Base-by-base conservation (phyloP, 2,329 filamentous ascomycete genomes). In the Westerdykella sp. region DNA sequence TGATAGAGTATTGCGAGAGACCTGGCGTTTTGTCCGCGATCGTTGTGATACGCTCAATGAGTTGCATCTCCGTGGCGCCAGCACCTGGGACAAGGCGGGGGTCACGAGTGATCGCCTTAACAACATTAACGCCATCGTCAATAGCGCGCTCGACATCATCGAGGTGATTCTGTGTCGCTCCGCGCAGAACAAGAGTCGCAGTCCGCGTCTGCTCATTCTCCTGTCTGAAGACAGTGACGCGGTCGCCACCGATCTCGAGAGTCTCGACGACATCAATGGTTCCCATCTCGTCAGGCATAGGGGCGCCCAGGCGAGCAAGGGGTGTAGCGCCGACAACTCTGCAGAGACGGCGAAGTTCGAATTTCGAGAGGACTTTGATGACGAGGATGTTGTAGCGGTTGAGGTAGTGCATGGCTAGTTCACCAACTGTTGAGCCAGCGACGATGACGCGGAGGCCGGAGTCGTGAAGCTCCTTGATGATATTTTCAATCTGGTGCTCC, bases 271-370 rank as follows among this genome's bases (percentile, higher is more conserved):
- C 70, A 66, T 98, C 93, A 51, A 98, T 82, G 58, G 73, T 85
- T 53, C 93, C 93, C 90, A 95, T 97, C 77, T 98, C 93, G 57
- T 98, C 93, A n/a, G 94, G 93, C 93, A 98, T 98, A 36, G 93
- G 93, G 13, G 94, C 93, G 52, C 93, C 93, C 38, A 98, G 77
- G 59, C 93, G 85, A 41, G 94, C 94, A 49, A 98, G 79, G n/a
- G 93, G 93, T 12, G 93, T 96, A 44, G 93, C 93, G 50, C 91
- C 91, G 41, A 97, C 91, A 18, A 98, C 93, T 50, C 93, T 85
- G 78, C 94, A 98, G 60, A 97, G 76, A 61, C 93, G 81, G 57
- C 93, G 84, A 48, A 98, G 81, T 73, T 98, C 93, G 63, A 97
- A 98, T 72, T 98, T 98, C 73, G 89, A 95, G 60, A 97, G 81